These are phyloP conservation scores for Hymenoscyphus linearis DNA, from an alignment of 2,329 filamentous ascomycete species.

Conservation along the genomic window DNA sequence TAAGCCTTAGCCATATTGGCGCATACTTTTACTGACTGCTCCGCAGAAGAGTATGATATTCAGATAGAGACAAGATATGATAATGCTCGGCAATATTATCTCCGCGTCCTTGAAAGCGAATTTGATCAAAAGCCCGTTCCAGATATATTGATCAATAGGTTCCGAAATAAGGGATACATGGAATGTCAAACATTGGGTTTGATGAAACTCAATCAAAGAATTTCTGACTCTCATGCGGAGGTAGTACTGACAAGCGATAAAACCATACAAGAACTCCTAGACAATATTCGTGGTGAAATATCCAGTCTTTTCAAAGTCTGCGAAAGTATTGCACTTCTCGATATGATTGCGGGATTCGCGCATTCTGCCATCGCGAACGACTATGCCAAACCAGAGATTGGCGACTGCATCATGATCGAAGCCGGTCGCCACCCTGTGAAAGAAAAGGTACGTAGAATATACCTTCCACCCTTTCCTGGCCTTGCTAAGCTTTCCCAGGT, in stretches of 20 bases:
- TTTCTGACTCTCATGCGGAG: conserved; percentile 77
- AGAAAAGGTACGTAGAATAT: conserved; percentile 47
- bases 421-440: conserved; percentile 63
- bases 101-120: conserved; percentile 59
- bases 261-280: conserved; percentile 66
- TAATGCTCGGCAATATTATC: conserved; percentile 70
- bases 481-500: conserved; percentile 37
- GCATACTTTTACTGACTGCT: conserved; percentile 4
- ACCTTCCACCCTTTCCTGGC: not conserved
- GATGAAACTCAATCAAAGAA: conserved; percentile 72
- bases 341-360: conserved; percentile 77
- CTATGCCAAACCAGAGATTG: conserved; percentile 59
- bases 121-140: conserved; percentile 58
- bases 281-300: conserved; percentile 65
- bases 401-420: conserved; percentile 59
- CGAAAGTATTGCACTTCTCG: conserved; percentile 79
- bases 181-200: conserved; percentile 86
- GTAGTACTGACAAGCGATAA: conserved; percentile 77
- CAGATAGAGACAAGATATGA: conserved; percentile 69
- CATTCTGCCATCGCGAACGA: conserved; percentile 62
- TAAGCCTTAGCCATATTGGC: conserved; percentile 32
- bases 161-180: conserved; percentile 65
- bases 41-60: conserved; percentile 43
- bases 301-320: conserved; percentile 75
- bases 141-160: conserved; percentile 69